A percentile compares a stretch with the other conserved stretches of the same genome.
These are phyloP conservation scores for Byssoonygena ceratinophila DNA, from an alignment of 2,329 filamentous ascomycete species.

Conservation along the genomic window DNA sequence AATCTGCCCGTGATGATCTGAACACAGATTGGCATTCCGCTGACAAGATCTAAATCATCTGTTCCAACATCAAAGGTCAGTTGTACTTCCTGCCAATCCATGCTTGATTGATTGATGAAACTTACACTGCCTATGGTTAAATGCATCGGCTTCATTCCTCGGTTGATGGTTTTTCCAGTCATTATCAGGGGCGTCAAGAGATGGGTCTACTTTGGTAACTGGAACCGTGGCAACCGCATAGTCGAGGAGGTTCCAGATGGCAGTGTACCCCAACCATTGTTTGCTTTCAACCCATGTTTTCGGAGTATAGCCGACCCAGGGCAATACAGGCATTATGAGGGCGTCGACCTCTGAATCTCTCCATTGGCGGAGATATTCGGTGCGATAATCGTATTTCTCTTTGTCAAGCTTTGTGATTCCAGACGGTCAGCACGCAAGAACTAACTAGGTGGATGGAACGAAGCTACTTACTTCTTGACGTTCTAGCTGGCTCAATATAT, in stretches of 20 bases:
- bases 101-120: slow-evolving; percentile 33
- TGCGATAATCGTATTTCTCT: slow-evolving; percentile 24
- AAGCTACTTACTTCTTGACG: slow-evolving; percentile 21
- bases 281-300: slow-evolving; percentile 28
- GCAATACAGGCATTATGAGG: slow-evolving; percentile 26
- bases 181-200: slow-evolving; percentile 31
- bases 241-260: slow-evolving; percentile 59
- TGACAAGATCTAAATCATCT: slow-evolving; percentile 27
- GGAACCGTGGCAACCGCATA: slow-evolving; percentile 55
- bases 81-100: background rate
- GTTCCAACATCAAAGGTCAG: background rate
- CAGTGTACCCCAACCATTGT: slow-evolving; percentile 47
- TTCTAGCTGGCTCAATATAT: slow-evolving; percentile 22
- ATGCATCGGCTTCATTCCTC: slow-evolving; percentile 39
- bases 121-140: slow-evolving; percentile 39
- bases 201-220: slow-evolving; percentile 38
- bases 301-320: slow-evolving; percentile 26
- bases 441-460: background rate
- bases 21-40: slow-evolving; percentile 28
- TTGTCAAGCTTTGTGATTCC: slow-evolving; percentile 17
- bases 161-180: slow-evolving; percentile 23
- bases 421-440: background rate
- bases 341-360: slow-evolving; percentile 25
- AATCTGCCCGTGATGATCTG: slow-evolving; percentile 28
- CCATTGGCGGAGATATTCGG: slow-evolving; percentile 25